A percentile compares a stretch with the other conserved stretches of the same genome.
Evolutionary conservation across 1,284 basidiomycete species (phyloP).

Genomic region (Gomphus bonarii): DNA sequence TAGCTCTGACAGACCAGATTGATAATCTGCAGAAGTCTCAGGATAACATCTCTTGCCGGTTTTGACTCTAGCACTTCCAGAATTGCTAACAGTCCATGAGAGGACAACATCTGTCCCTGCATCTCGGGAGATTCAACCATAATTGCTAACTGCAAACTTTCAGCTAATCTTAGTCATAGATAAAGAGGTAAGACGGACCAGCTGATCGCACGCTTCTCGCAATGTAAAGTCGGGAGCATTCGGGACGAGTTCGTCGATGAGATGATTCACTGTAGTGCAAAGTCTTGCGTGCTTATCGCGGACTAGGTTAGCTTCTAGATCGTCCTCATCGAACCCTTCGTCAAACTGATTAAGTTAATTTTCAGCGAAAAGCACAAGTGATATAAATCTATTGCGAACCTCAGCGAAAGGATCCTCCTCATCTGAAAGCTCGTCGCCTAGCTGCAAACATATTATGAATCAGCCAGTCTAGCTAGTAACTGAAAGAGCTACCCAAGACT

Average conservation of each 20-base stretch:
- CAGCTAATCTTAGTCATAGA: constrained; percentile 8
- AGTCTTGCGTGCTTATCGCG: constrained; percentile 87
- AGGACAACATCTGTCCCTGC: constrained; percentile 79
- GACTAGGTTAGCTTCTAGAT: constrained; percentile 80
- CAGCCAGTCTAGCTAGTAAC: constrained; percentile 6
- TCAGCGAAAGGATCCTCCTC: constrained; percentile 94
- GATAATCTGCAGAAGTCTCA: constrained; percentile 80
- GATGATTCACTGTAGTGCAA: constrained; percentile 67
- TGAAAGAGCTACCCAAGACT: constrained; percentile 63
- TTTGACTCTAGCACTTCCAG: constrained; percentile 86
- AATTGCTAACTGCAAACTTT: constrained; percentile 50
- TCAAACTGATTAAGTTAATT: constrained; percentile 53
- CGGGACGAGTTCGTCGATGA: constrained; percentile 81
- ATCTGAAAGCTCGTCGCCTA: constrained; percentile 72
- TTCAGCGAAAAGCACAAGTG: constrained; percentile 1
- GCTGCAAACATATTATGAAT: constrained; percentile 27
- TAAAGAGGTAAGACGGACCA: constrained; percentile 36
- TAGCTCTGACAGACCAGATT: constrained; percentile 55
- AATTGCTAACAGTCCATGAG: constrained; percentile 91
- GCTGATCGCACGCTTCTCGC: constrained; percentile 76
- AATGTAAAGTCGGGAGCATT: constrained; percentile 72
- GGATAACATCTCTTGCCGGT: constrained; percentile 69
- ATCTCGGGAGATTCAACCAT: constrained; percentile 82
- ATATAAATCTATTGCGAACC: constrained; percentile 28
- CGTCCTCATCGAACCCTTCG: constrained; percentile 81